Evolutionary conservation across 345 rosid species (phyloP), one percentile per base, ranked within the genome.

Genomic region (Eucalyptus lansdowneana): DNA sequence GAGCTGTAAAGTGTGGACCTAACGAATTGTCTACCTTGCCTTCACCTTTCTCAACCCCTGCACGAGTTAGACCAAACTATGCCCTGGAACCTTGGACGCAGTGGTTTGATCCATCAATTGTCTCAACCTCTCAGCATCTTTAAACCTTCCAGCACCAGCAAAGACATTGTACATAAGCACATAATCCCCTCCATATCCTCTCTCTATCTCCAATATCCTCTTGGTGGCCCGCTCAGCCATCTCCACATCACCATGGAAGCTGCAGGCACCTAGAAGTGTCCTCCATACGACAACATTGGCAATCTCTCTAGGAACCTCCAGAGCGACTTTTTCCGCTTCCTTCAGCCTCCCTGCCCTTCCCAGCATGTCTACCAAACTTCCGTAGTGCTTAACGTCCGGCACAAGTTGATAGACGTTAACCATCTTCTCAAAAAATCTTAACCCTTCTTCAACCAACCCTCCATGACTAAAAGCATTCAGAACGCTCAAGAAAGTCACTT

Each of bases 401-500:
- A 47, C 87, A 86, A 96, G 88, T 91, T 89, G 91, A 91, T 91
- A 90, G 67, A 94, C 91, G 16, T 72, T 91, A 42, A 92, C 94
- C 97, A 96, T 96, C 91, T 90, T 92, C 37, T 95, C 40, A 87
- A 96, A 97, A 90, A 95, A 93, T 87, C 91, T 91, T 47, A 95
- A 91, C 89, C 98, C 97, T 50, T 94, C 94, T 80, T 96, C 97
- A 14, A 95, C 95, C 91, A 95, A 91, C 50, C 96, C 98, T 91
- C 96, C 99, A 90, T 97, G 99, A 89, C 99, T 97, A 87, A 97
- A 96, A 72, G 97, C 99, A 93, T 91, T 96, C 89, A 97, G 89
- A 86, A 96, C 94, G 90, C 98, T 95, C 91, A 97, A 89, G 92
- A 95, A 95, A 7, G 98, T 96, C 67, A 95, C 97, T 90, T 95